Conservation (phyloP, 1,284 basidiomycete species). For the Agaricales sp. region DNA sequence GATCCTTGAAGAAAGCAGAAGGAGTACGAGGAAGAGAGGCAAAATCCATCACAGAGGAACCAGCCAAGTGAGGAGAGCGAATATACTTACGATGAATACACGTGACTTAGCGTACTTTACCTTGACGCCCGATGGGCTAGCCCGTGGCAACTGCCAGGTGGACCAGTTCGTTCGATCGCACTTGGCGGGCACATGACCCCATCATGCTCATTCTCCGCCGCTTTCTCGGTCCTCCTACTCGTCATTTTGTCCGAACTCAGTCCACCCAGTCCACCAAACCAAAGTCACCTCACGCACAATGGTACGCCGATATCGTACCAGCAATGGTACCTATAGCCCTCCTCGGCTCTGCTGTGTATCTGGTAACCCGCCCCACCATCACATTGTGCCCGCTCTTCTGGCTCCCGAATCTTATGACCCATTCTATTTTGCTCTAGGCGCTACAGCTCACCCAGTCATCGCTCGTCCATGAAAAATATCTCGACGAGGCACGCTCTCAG, state of each 20-base stretch:
- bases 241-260: neutral
- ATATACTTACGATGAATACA: neutral
- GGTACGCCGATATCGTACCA: constrained; percentile 59
- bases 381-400: constrained; percentile 1
- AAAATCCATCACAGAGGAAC: constrained; percentile 4
- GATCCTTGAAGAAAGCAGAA: constrained; percentile 15
- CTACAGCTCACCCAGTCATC: constrained; percentile 51
- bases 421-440: constrained; percentile 29
- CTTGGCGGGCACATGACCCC: neutral
- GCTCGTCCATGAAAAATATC: constrained; percentile 59
- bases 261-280: constrained; percentile 6
- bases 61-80: constrained; percentile 9
- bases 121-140: neutral
- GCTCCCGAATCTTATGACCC: neutral
- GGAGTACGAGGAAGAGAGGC: constrained; percentile 4
- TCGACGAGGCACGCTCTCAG: constrained; percentile 44
- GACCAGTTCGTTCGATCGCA: neutral
- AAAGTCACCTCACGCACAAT: constrained; percentile 44
- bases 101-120: neutral
- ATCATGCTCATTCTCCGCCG: neutral
- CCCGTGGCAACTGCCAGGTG: too few species aligned
- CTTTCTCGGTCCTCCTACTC: neutral
- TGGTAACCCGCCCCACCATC: constrained; percentile 28
- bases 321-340: constrained; percentile 69
- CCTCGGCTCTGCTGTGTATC: constrained; percentile 66